A percentile compares a stretch with the other conserved stretches of the same genome.
These are phyloP conservation scores for Pichia sp. DNA, from an alignment of 1,139 yeast genomes.

Conservation along the genomic window DNA sequence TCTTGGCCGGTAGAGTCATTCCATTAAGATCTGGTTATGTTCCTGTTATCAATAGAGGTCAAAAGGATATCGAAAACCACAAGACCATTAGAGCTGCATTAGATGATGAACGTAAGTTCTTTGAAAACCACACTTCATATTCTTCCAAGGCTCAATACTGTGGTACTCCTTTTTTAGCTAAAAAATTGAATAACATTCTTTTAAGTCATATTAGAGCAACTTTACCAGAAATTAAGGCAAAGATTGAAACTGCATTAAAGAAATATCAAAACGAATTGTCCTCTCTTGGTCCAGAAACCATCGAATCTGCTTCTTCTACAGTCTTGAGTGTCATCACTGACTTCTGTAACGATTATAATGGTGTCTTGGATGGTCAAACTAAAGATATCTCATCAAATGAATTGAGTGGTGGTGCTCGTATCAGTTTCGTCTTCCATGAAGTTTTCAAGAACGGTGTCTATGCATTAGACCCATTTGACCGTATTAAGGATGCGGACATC, in stretches of 20 bases:
- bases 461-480: conserved; percentile 96
- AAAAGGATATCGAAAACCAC: conserved; percentile 84
- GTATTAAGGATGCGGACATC: conserved; percentile 94
- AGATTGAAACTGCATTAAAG: conserved; percentile 81
- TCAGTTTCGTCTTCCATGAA: conserved; percentile 96
- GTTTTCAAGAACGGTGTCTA: conserved; percentile 90
- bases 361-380: conserved; percentile 91
- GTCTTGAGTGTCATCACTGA: conserved; percentile 91
- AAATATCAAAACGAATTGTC: conserved; percentile 80
- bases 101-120: conserved; percentile 73
- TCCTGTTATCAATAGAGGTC: conserved; percentile 98
- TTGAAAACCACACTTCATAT: conserved; percentile 74
- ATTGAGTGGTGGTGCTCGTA: conserved; percentile 97
- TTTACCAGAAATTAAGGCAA: conserved; percentile 88
- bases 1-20: conserved; percentile 92
- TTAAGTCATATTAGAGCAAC: conserved; percentile 94
- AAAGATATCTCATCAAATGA: conserved; percentile 84
- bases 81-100: conserved; percentile 91
- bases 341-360: conserved; percentile 88
- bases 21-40: conserved; percentile 96
- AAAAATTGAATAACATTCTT: conserved; percentile 85
- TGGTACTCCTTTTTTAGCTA: conserved; percentile 96
- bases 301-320: conserved; percentile 86
- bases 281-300: conserved; percentile 78
- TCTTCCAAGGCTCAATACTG: conserved; percentile 79